Conservation (phyloP, 768 basidiomycete species). For the Rhodosporidiobolus sp. region DNA sequence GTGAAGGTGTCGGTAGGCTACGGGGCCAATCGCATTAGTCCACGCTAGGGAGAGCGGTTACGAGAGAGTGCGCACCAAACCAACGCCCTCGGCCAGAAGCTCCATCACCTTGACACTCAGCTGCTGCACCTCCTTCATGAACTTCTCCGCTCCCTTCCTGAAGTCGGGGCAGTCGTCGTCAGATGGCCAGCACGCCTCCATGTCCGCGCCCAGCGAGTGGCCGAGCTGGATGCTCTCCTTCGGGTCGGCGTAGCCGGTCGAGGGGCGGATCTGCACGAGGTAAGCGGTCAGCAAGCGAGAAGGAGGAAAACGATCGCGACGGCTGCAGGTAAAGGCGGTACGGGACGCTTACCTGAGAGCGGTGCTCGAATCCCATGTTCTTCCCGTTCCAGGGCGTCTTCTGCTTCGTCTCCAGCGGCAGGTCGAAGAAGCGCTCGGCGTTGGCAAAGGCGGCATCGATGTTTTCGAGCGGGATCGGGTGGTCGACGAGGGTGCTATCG, state of each 20-base stretch:
- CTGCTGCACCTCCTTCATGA: constrained; percentile 41
- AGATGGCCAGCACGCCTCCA: constrained; percentile 36
- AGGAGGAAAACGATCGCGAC: too few species aligned
- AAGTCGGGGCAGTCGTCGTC: constrained; percentile 40
- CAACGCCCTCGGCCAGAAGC: constrained; percentile 44
- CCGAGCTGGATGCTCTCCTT: constrained; percentile 46
- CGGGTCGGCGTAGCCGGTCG: constrained; percentile 45
- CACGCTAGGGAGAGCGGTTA: background rate
- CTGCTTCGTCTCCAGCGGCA: constrained; percentile 39
- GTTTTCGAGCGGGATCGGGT: constrained; percentile 42
- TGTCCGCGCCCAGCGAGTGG: constrained; percentile 34
- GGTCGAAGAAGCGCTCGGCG: constrained; percentile 43
- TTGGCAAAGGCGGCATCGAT: constrained; percentile 41
- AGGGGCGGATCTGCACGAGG: constrained; percentile 42
- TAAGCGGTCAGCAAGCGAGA: background rate
- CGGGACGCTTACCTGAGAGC: too few species aligned
- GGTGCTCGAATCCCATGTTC: constrained; percentile 26
- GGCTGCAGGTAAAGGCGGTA: too few species aligned
- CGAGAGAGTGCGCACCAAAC: constrained; percentile 15
- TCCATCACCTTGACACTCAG: constrained; percentile 43
- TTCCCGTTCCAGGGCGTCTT: constrained; percentile 34
- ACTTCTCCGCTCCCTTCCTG: constrained; percentile 22
- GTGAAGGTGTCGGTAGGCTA: constrained; percentile 43
- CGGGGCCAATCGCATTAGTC: background rate
- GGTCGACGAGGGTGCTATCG: constrained; percentile 41